Evolutionary conservation across 2,329 filamentous ascomycete genomes (phyloP), one percentile per base, ranked within the genome.

Genomic region (Epichloe aotearoae): DNA sequence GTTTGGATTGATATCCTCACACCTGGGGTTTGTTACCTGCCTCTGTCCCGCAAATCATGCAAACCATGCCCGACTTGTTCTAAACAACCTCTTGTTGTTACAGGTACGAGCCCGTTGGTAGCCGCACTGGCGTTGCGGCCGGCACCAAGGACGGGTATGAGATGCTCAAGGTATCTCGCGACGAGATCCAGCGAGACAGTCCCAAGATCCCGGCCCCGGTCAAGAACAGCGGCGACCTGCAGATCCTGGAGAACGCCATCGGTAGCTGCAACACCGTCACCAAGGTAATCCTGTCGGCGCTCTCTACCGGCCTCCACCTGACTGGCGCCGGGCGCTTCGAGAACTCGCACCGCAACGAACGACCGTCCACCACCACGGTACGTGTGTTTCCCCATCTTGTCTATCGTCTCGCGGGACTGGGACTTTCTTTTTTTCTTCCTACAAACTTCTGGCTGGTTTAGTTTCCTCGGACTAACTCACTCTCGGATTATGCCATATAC

Each of bases 101-200:
- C 44, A 71, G 70, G 41, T 76, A 75, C 53, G 72, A 75, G 59
- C 72, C 72, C 11, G 62, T 75, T 1, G 73, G 72, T 40, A 71
- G 66, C 43, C 71, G 71, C 48, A 73, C 70, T 3, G 73, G 73
- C 50, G 72, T 73, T 41, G 65, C 70, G 0, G 62, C 66, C 47
- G 66, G 70, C 58, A 72, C 71, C 59, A 73, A 72, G 60, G 73
- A 75, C 55, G 73, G 73, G 23, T 76, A 75, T 51, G 73, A 76
- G 64, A 75, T 74, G 71, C 66, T 76, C 63, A 75, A 75, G 68
- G 67, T 71, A 3, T 73, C 72, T 26, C 68, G 71, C 15, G 71
- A 75, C 55, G 72, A 74, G 65, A 73, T 75, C 58, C 71, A 74
- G 60, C 65, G 65, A 56, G 64, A 66, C 59, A 68, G 65, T 58